A percentile compares a stretch with the other conserved stretches of the same genome.
phyloP scores from a whole-genome alignment of 2,329 filamentous ascomycete species.

The Volutella citrinella region DNA sequence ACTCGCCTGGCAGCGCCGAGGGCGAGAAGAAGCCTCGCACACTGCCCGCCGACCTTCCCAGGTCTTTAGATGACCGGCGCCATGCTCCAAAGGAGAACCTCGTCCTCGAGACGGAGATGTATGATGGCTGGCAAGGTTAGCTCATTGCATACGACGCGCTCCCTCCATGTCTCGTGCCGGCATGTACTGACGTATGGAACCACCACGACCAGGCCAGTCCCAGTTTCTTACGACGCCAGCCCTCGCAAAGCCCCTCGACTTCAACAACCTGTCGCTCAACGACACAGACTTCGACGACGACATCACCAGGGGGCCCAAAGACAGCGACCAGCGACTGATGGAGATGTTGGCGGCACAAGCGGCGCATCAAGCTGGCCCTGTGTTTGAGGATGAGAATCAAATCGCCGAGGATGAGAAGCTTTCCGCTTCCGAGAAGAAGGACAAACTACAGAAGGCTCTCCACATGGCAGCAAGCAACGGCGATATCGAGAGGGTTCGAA shows the following conservation, averaged over 20 bases:
- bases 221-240: conserved; percentile 90
- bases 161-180: too few species aligned
- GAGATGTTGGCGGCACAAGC: conserved; percentile 95
- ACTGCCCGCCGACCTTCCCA: conserved; percentile 84
- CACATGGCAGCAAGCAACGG: conserved; percentile 97
- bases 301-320: conserved; percentile 52
- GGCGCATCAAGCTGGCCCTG: conserved; percentile 70
- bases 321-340: conserved; percentile 85
- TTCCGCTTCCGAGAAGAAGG: conserved; percentile 71
- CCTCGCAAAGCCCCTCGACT: conserved; percentile 77
- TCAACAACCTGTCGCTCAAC: conserved; percentile 77
- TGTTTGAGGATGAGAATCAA: conserved; percentile 75
- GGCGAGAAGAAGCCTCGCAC: conserved; percentile 42
- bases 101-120: conserved; percentile 87
- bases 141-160: conserved; percentile 15
- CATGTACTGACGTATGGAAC: conserved; percentile 27
- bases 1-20: conserved; percentile 38
- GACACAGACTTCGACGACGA: conserved; percentile 71
- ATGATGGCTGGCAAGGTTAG: conserved; percentile 95
- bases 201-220: conserved; percentile 89
- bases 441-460: conserved; percentile 79
- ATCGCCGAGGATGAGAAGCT: conserved; percentile 73
- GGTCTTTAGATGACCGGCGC: conserved; percentile 84
- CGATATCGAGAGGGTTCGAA: conserved; percentile 76
- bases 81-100: conserved; percentile 60